phyloP scores from a whole-genome alignment of 371 early-diverging fungal genomes.

The Mucor indicus region DNA sequence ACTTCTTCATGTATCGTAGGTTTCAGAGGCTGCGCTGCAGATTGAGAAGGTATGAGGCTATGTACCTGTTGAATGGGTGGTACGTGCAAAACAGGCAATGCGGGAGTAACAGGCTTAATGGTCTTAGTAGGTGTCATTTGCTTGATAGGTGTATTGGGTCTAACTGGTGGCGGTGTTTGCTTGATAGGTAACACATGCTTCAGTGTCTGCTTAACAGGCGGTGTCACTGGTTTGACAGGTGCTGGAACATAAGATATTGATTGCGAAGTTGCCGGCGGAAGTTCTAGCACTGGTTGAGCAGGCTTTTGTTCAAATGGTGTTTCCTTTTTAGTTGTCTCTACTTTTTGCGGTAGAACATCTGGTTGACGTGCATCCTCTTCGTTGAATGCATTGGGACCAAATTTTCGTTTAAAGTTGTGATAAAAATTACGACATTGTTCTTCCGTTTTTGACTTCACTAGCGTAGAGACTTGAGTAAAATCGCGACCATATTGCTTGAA shows the following conservation, averaged over 20 bases:
- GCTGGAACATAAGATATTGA: no score
- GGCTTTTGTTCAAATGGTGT: no score
- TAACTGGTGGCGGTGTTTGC: neutral
- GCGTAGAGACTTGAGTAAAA: constrained; percentile 65
- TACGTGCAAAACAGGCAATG: neutral
- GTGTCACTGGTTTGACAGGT: no score
- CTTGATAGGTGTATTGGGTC: no score
- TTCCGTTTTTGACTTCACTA: constrained; percentile 77
- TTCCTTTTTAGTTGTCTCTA: no score
- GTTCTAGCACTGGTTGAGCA: no score
- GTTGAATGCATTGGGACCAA: constrained; percentile 60
- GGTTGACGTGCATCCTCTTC: constrained; percentile 29
- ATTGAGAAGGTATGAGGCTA: no score
- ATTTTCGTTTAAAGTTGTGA: constrained; percentile 70
- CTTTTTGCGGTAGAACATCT: no score
- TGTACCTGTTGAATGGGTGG: no score
- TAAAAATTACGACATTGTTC: constrained; percentile 82
- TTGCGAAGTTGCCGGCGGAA: no score
- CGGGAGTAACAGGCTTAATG: neutral
- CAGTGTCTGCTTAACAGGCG: constrained; percentile 17
- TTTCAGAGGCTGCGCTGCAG: neutral
- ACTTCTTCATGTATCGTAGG: neutral
- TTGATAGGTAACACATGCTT: neutral
- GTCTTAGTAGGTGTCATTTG: neutral
- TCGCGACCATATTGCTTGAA: constrained; percentile 73